Conservation (phyloP, 2,329 filamentous ascomycete species). For the Paecilomyces variotii region DNA sequence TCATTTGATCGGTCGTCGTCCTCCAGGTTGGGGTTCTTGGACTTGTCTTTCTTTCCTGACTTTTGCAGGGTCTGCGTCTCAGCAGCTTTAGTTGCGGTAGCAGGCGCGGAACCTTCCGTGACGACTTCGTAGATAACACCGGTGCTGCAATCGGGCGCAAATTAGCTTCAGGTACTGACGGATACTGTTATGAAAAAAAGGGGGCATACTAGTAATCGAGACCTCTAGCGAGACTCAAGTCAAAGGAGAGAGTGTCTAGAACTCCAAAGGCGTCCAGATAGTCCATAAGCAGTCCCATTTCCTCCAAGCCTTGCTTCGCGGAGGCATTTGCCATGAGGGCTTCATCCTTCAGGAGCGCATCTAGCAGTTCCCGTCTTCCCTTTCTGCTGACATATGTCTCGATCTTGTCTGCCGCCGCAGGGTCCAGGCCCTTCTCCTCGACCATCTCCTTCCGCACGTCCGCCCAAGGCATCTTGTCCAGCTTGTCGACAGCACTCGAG, state of each 20-base stretch:
- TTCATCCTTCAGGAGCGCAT: conserved; percentile 60
- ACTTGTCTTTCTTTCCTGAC: conserved; percentile 37
- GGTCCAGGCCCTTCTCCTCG: conserved; percentile 75
- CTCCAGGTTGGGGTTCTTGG: conserved; percentile 43
- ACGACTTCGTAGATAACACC: conserved; percentile 86
- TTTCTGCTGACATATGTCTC: conserved; percentile 75
- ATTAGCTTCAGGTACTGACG: background rate
- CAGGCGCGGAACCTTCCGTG: conserved; percentile 66
- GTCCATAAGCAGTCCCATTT: conserved; percentile 71
- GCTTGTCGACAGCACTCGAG: conserved; percentile 88
- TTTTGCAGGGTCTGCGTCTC: conserved; percentile 26
- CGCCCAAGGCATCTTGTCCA: conserved; percentile 86
- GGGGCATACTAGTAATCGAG: conserved; percentile 66
- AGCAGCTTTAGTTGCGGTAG: conserved; percentile 32
- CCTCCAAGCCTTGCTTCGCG: conserved; percentile 70
- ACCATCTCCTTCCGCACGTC: conserved; percentile 91
- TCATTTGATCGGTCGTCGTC: conserved; percentile 68
- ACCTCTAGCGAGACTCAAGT: conserved; percentile 80
- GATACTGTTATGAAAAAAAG: background rate
- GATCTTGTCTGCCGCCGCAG: conserved; percentile 74
- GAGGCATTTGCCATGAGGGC: conserved; percentile 61
- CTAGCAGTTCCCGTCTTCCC: conserved; percentile 66
- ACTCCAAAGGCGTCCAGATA: conserved; percentile 74
- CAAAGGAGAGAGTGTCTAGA: conserved; percentile 71
- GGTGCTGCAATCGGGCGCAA: conserved; percentile 42